These are phyloP conservation scores for Rosellinia necatrix DNA, from an alignment of 2,329 filamentous ascomycete genomes.

Conservation along the genomic window DNA sequence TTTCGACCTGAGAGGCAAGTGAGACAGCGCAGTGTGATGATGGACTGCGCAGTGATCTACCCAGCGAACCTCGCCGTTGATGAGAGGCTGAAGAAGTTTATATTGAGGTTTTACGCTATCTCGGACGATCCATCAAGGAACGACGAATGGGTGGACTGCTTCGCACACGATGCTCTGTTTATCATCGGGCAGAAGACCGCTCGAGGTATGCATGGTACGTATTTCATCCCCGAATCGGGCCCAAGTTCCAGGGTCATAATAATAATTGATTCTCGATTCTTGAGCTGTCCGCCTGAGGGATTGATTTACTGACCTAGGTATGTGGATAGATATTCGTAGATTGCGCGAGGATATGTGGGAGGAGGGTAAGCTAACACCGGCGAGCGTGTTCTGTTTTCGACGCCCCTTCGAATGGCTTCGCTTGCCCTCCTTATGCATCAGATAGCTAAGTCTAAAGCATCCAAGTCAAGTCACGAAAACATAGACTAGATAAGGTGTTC, in stretches of 20 bases:
- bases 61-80: slow-evolving; percentile 31
- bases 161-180: slow-evolving; percentile 48
- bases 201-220: slow-evolving; percentile 42
- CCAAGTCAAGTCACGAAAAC: slow-evolving; percentile 44
- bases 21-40: not conserved
- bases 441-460: slow-evolving; percentile 31
- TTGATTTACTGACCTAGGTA: not conserved
- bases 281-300: not conserved
- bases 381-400: no score
- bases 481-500: slow-evolving; percentile 50
- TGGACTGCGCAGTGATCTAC: slow-evolving; percentile 36
- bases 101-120: slow-evolving; percentile 49
- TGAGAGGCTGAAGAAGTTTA: slow-evolving; percentile 41
- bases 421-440: no score
- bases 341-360: slow-evolving; percentile 46
- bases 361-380: slow-evolving; percentile 13
- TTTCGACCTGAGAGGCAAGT: not conserved
- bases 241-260: not conserved
- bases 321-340: slow-evolving; percentile 45
- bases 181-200: slow-evolving; percentile 49
- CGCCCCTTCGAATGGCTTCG: no score
- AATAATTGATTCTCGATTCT: not conserved
- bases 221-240: not conserved
- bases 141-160: slow-evolving; percentile 50
- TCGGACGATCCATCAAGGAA: slow-evolving; percentile 50